Conservation (phyloP, 2,329 filamentous ascomycete species). For the Ophiostoma piceae region DNA sequence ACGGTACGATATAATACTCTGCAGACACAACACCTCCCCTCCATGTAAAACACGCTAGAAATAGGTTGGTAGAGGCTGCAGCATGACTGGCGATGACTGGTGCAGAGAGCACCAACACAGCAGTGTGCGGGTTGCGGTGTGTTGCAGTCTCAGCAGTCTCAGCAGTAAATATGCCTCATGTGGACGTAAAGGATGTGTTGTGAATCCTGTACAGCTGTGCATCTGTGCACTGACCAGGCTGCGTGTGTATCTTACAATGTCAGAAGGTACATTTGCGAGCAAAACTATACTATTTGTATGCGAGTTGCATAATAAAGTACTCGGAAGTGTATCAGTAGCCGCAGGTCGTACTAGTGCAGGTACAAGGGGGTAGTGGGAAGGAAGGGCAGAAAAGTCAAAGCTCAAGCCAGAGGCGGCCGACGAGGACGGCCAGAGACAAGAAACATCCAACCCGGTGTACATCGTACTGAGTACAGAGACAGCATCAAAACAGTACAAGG, state of each 20-base stretch:
- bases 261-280: background rate
- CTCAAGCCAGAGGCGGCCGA: background rate
- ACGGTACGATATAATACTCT: background rate
- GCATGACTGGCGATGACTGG: conserved; percentile 14
- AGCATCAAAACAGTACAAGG: conserved; percentile 5
- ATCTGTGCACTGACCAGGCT: background rate
- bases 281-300: background rate
- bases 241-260: background rate
- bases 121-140: conserved; percentile 9
- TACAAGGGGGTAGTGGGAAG: background rate
- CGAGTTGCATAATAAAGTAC: background rate
- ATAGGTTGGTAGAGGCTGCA: conserved; percentile 6
- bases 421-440: background rate
- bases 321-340: background rate
- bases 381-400: background rate
- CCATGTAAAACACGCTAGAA: conserved; percentile 22
- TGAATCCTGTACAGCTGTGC: background rate
- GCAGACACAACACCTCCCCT: conserved; percentile 9
- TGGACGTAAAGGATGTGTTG: background rate
- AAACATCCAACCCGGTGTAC: too few relatives aligned
- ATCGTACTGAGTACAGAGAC: background rate
- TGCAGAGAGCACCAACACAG: conserved; percentile 15
- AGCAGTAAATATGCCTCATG: background rate
- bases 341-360: conserved; percentile 1
- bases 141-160: conserved; percentile 8